A percentile compares a stretch with the other conserved stretches of the same genome.
phyloP scores from a whole-genome alignment of 1,139 yeast genomes.

The Chernovozyma sophiae-reginae region DNA sequence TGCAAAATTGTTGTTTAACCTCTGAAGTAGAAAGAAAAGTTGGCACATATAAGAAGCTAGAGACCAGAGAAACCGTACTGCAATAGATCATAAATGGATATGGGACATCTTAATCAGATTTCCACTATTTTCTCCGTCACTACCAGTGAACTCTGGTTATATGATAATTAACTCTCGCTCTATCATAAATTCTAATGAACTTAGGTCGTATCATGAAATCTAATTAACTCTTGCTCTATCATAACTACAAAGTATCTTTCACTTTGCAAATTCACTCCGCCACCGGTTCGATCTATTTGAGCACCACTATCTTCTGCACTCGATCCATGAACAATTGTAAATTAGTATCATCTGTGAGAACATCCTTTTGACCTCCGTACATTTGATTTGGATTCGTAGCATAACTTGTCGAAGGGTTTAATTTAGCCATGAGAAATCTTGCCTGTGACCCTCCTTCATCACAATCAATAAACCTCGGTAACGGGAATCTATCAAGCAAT shows the following conservation, averaged over 20 bases:
- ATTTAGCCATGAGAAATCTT: conserved; percentile 66
- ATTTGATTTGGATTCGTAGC: conserved; percentile 36
- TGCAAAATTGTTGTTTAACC: too few relatives aligned
- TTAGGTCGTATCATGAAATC: too few relatives aligned
- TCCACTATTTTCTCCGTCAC: too few relatives aligned
- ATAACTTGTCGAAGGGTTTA: conserved; percentile 69
- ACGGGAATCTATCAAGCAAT: conserved; percentile 64
- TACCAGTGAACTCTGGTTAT: too few relatives aligned
- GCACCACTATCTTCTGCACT: conserved; percentile 37
- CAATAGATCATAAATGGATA: too few relatives aligned
- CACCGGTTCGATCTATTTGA: conserved; percentile 8
- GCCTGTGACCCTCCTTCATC: conserved; percentile 81
- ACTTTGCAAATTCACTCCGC: neutral
- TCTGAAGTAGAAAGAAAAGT: too few relatives aligned
- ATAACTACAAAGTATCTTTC: too few relatives aligned
- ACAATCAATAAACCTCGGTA: conserved; percentile 69
- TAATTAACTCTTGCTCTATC: neutral
- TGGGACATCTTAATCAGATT: too few relatives aligned
- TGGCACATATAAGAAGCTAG: too few relatives aligned
- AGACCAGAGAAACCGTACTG: too few relatives aligned
- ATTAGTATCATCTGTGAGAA: conserved; percentile 68
- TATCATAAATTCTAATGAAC: too few relatives aligned
- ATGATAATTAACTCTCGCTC: too few relatives aligned
- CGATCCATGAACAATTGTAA: conserved; percentile 66
- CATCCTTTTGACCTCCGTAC: conserved; percentile 30